These are phyloP conservation scores for Cryptococcus hybrid DNA, from an alignment of 1,284 basidiomycete species.

Conservation along the genomic window DNA sequence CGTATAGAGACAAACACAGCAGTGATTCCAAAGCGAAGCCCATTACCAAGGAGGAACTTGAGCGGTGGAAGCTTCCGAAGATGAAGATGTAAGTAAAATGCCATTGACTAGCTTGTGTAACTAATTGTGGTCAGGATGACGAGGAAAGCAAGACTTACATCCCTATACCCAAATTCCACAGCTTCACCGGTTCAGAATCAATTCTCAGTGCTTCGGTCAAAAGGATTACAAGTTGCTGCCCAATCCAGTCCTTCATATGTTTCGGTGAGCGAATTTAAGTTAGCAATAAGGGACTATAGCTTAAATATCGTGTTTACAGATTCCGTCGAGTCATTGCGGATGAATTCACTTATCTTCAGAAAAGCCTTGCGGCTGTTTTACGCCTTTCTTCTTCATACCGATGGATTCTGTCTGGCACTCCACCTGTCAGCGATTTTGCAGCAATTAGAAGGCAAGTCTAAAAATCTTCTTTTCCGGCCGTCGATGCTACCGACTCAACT, in stretches of 20 bases:
- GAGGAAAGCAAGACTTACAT: constrained; percentile 11
- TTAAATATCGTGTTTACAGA: constrained; percentile 13
- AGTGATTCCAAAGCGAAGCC: constrained; percentile 47
- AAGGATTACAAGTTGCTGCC: constrained; percentile 76
- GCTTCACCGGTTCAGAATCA: constrained; percentile 20
- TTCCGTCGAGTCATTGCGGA: constrained; percentile 86
- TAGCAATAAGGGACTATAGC: too few relatives aligned
- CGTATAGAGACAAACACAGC: constrained; percentile 42
- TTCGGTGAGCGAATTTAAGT: constrained; percentile 55
- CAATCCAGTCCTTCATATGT: constrained; percentile 83
- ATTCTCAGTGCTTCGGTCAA: constrained; percentile 59
- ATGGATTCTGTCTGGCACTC: constrained; percentile 96
- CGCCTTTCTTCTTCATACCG: constrained; percentile 72
- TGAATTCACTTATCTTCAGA: constrained; percentile 91
- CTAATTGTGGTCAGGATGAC: constrained; percentile 9
- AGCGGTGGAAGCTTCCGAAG: constrained; percentile 51
- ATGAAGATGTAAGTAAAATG: constrained; percentile 17
- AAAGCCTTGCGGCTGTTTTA: constrained; percentile 73
- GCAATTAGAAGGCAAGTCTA: constrained; percentile 68
- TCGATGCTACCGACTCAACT: constrained; percentile 84
- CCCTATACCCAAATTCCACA: constrained; percentile 31
- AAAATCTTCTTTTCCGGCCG: neutral
- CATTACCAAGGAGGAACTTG: constrained; percentile 45
- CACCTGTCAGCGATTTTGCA: constrained; percentile 86
- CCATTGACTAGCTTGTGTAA: neutral